Percentiles rank a stretch among this genome's conserved stretches.
Evolutionary conservation across 2,329 filamentous ascomycete species (phyloP).

Genomic region (Raffaelea ambrosiae): DNA sequence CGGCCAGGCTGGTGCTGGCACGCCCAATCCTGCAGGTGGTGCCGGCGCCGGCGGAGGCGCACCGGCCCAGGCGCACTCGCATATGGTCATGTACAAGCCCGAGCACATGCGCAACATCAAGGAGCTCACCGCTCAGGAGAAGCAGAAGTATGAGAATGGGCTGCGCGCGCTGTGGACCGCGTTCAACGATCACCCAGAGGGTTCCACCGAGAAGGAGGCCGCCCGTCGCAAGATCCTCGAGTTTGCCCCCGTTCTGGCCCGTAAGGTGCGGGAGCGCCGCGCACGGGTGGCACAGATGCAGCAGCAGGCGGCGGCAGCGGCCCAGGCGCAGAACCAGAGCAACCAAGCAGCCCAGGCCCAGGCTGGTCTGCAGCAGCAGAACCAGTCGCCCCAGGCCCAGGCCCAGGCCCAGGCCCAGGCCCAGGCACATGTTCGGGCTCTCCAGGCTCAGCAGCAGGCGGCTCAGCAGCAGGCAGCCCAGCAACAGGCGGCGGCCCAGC

Average conservation of each 20-base stretch:
- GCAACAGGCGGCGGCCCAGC: neutral
- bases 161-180: slow-evolving; percentile 45
- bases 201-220: slow-evolving; percentile 37
- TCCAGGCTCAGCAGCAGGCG: slow-evolving; percentile 4
- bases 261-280: slow-evolving; percentile 13
- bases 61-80: no score
- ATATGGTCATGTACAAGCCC: slow-evolving; percentile 37
- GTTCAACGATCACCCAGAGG: slow-evolving; percentile 36
- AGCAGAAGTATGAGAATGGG: slow-evolving; percentile 49
- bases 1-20: no score
- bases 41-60: no score
- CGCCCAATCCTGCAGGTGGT: no score
- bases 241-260: slow-evolving; percentile 47
- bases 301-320: no score
- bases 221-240: slow-evolving; percentile 51
- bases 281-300: slow-evolving; percentile 2
- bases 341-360: neutral
- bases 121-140: slow-evolving; percentile 45
- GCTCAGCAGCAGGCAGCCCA: slow-evolving; percentile 5
- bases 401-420: neutral
- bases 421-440: slow-evolving; percentile 5
- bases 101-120: slow-evolving; percentile 42
- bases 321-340: slow-evolving; percentile 7
- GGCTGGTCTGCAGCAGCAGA: slow-evolving; percentile 1
- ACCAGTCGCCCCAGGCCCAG: slow-evolving; percentile 10